Evolutionary conservation across 1,139 yeast genomes (phyloP), one percentile per base, ranked within the genome.

Genomic region (Pichia sp.): DNA sequence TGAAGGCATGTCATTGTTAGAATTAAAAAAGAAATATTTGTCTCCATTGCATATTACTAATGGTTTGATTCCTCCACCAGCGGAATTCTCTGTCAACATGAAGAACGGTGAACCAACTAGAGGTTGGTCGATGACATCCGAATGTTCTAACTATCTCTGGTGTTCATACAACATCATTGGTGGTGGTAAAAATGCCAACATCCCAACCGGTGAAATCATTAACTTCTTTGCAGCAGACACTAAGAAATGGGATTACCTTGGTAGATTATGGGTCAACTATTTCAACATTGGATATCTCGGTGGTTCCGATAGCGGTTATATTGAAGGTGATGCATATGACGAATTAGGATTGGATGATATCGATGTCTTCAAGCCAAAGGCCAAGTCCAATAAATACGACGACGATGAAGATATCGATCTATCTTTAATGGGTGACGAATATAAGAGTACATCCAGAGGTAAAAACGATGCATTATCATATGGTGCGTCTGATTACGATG

Each of bases 41-140:
- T 55, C 67, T 2, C 85, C 85, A 2, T 58, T 80, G 32, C 66
- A 60, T 41, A 74, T 81, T 6, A 67, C 72, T 19, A 75, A 76
- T 22, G 83, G 77, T 0, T 55, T 82, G 34, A 70, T 80, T n/a
- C 88, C 88, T 2, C 87, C 86, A 1, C 68, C 69, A 2, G 73
- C 72, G 37, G 78, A 78, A 27, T 61, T 67, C 20, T 40, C 51
- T 7, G 38, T 53, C 6, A 51, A 51, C 20, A 22, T 40, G n/a
- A 47, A 38, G 1, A 66, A 67, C 32, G 57, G 61, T 4, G 69
- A 70, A 54, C 86, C 87, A 0, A 76, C 73, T 24, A 70, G 73
- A 49, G 83, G 84, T 4, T 82, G 88, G 88, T 69, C 71, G 11
- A 78, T 77, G 66, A 75, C 71, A 34, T 60, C 69, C 0, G 67